Conservation (phyloP, 495 filamentous ascomycete genomes). For the Xylaria palmicola region DNA sequence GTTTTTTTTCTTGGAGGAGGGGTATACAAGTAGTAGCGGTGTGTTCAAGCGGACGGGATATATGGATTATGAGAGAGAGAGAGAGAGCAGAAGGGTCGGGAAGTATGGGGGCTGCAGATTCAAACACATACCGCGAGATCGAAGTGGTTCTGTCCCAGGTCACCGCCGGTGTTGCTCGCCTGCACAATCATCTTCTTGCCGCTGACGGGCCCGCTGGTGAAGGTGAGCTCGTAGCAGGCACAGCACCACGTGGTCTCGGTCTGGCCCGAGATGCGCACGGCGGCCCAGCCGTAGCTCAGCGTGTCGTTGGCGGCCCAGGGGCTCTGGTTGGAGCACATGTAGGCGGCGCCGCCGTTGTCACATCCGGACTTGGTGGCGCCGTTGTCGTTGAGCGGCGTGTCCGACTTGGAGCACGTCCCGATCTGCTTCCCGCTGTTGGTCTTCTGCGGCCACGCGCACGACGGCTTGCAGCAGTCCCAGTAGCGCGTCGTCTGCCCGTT, state of each 20-base stretch:
- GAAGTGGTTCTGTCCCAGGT: conserved; percentile 60
- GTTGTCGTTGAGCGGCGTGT: conserved; percentile 53
- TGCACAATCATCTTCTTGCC: conserved; percentile 69
- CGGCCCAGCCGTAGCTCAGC: conserved; percentile 63
- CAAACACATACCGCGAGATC: conserved; percentile 54
- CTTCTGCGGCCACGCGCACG: conserved; percentile 62
- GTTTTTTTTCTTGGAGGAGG: too few species aligned
- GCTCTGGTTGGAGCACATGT: conserved; percentile 61
- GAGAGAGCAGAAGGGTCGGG: too few species aligned
- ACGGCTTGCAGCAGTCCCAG: conserved; percentile 72
- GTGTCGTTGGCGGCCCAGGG: conserved; percentile 62
- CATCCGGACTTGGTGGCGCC: conserved; percentile 47
- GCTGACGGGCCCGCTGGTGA: conserved; percentile 54
- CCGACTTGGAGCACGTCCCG: conserved; percentile 55
- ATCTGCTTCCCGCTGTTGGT: conserved; percentile 41
- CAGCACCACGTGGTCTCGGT: conserved; percentile 63
- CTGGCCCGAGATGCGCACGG: conserved; percentile 53
- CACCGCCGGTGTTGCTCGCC: conserved; percentile 64
- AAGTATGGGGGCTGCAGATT: not conserved
- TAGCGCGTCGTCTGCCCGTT: conserved; percentile 61
- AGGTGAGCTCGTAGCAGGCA: conserved; percentile 65
- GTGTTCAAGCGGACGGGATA: conserved; percentile 38
- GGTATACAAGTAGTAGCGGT: too few species aligned
- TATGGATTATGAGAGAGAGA: conserved; percentile 27
- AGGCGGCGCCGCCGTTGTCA: conserved; percentile 55